Evolutionary conservation across 176 grass and related monocot genomes (phyloP), one percentile per base, ranked within the genome.

Genomic region (Raddia distichophylla): DNA sequence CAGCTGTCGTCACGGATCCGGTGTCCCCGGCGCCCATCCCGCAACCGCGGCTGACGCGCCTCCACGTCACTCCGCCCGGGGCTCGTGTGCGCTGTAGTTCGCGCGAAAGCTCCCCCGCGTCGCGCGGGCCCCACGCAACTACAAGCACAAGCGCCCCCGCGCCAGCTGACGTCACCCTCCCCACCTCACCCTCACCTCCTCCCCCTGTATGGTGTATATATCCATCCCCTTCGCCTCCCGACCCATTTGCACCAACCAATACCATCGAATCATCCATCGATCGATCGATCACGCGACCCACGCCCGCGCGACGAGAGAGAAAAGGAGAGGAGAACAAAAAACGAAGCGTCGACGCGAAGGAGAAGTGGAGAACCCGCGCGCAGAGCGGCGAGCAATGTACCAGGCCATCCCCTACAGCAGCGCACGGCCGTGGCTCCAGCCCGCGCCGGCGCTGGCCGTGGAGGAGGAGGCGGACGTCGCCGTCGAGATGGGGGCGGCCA

Each of bases 371-470:
- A 49, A 49, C n/a, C 14, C 9, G 17, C 53, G 12, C 76, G 50
- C 47, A 49, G 51, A 83, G 34, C 19, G 5, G 9, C 27, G 9
- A 42, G 46, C 65, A 85, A 97, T 97, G 94, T 88, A 97, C 64
- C 86, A 93, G 74, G 88, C 94, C 3, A 89, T 97, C 76, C 94
- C 94, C 3, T 93, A 76, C 80, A 89, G 94, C 82, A 91, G 84
- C 90, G 60, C 61, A 15, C 67, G 88, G 14, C 64, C 88, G 58
- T 89, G 78, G 83, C 79, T 82, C 5, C 80, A 58, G 82, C 60
- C 73, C 17, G 49, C 37, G 5, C 20, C 86, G 62, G 15, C 86
- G 33, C 66, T 40, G 37, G 37, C 86, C 75, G 17, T 83, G 44
- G 52, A 62, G 7, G 10, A 58, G 0, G 64, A 20, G 44, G 5